phyloP scores from a whole-genome alignment of 371 early-diverging fungal genomes.

The Mucor saturninus region DNA sequence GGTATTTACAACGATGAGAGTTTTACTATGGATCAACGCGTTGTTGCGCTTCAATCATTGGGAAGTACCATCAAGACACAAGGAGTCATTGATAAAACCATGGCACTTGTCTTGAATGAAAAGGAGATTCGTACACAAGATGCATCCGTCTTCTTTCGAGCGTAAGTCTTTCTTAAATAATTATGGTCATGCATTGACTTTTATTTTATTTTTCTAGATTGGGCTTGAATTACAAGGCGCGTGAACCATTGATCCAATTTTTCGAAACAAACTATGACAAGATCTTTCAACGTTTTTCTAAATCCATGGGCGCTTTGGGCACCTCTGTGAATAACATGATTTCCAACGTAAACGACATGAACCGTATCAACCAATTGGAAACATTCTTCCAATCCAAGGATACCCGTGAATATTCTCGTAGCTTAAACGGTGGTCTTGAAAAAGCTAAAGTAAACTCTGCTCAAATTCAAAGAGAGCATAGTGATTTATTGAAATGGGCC shows the following conservation, averaged over 20 bases:
- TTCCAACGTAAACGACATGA: conserved; percentile 63
- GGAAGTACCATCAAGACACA: conserved; percentile 65
- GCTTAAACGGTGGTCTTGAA: conserved; percentile 85
- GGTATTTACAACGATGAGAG: conserved; percentile 64
- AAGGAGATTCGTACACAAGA: conserved; percentile 83
- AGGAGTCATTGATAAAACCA: conserved; percentile 55
- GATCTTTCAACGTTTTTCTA: conserved; percentile 68
- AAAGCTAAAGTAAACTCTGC: conserved; percentile 71
- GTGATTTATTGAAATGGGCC: conserved; percentile 26
- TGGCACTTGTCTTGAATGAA: conserved; percentile 68
- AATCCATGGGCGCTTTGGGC: conserved; percentile 75
- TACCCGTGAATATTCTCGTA: conserved; percentile 67
- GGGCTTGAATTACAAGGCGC: conserved; percentile 58
- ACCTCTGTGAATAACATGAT: conserved; percentile 66
- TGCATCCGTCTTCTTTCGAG: conserved; percentile 61
- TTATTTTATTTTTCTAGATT: conserved; percentile 23
- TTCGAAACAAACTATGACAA: conserved; percentile 71
- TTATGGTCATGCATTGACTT: neutral
- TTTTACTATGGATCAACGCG: conserved; percentile 66
- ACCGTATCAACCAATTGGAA: conserved; percentile 69
- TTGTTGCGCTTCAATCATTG: conserved; percentile 69
- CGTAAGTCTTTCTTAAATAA: conserved; percentile 11
- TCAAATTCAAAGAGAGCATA: conserved; percentile 78
- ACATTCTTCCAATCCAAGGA: conserved; percentile 75
- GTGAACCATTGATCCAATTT: conserved; percentile 76